Evolutionary conservation across 805 yeast species (phyloP).

Genomic region (Candida tibetensis): DNA sequence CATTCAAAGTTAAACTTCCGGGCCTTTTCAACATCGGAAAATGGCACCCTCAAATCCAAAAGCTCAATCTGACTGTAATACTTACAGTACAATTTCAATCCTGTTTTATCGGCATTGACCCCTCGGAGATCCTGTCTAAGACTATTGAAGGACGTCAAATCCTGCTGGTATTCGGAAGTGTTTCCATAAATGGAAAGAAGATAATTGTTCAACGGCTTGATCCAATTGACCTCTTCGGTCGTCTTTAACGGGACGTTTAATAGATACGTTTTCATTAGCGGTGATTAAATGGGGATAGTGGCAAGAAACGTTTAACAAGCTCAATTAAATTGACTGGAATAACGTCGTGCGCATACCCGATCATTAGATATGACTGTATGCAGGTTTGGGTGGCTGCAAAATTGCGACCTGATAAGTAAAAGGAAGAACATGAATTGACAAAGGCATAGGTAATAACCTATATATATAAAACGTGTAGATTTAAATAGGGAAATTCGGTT

Average conservation of each 20-base stretch:
- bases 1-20: constrained; percentile 65
- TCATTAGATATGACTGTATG: too few species aligned
- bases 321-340: not conserved
- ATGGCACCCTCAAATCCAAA: constrained; percentile 72
- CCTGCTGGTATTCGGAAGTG: constrained; percentile 54
- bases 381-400: too few species aligned
- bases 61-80: constrained; percentile 84
- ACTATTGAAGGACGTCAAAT: constrained; percentile 52
- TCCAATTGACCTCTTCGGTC: constrained; percentile 66
- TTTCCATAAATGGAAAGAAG: constrained; percentile 62
- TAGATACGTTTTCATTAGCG: constrained; percentile 20
- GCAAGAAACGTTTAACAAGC: not conserved
- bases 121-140: constrained; percentile 60
- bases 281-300: too few species aligned
- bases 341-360: too few species aligned
- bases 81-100: constrained; percentile 55
- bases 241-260: constrained; percentile 31
- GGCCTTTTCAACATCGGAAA: constrained; percentile 45
- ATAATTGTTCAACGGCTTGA: constrained; percentile 54
- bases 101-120: constrained; percentile 38
- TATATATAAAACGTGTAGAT: too few species aligned
- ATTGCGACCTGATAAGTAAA: too few species aligned
- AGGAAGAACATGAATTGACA: too few species aligned
- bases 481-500: too few species aligned
- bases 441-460: too few species aligned